Conservation (phyloP, 1,284 basidiomycete genomes). For the Violaceomyces palustris region DNA sequence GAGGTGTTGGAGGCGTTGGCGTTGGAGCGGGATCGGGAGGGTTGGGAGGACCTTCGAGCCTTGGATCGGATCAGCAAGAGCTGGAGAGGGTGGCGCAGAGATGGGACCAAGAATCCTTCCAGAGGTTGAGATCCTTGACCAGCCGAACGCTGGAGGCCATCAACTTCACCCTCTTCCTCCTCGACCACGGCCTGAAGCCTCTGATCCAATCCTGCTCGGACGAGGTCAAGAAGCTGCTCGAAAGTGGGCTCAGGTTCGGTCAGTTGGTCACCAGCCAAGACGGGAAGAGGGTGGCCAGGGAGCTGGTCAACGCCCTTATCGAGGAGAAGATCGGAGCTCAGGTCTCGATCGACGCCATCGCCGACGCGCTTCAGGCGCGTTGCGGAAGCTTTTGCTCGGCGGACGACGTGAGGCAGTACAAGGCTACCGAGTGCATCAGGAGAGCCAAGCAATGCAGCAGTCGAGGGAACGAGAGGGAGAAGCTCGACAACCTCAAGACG, state of each 20-base stretch:
- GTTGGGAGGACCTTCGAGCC: slow-evolving; percentile 4
- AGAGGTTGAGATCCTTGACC: slow-evolving; percentile 68
- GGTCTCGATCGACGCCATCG: slow-evolving; percentile 91
- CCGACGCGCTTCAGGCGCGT: slow-evolving; percentile 83
- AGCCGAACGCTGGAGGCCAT: slow-evolving; percentile 62
- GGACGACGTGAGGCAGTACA: slow-evolving; percentile 96
- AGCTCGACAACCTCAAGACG: slow-evolving; percentile 13
- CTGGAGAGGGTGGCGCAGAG: slow-evolving; percentile 52
- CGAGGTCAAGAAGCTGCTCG: slow-evolving; percentile 27
- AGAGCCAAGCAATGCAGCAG: slow-evolving; percentile 79
- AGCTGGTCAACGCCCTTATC: slow-evolving; percentile 68
- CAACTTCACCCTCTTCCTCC: slow-evolving; percentile 83
- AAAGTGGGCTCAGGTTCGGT: slow-evolving; percentile 25
- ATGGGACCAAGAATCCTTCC: slow-evolving; percentile 75
- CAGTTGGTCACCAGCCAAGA: slow-evolving; percentile 67
- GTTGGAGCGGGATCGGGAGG: too few species aligned
- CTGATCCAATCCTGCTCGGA: slow-evolving; percentile 60
- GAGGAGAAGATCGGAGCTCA: slow-evolving; percentile 96
- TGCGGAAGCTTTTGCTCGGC: slow-evolving; percentile 97
- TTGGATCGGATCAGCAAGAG: slow-evolving; percentile 24
- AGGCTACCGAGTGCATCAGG: slow-evolving; percentile 90
- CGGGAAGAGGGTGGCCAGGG: slow-evolving; percentile 74
- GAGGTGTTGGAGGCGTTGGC: not conserved
- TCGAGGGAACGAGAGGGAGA: slow-evolving; percentile 55
- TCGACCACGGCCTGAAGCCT: slow-evolving; percentile 84